Evolutionary conservation across 257 asterid species (phyloP), one percentile per base, ranked within the genome.

Genomic region (Nicotiana obtusifolia): DNA sequence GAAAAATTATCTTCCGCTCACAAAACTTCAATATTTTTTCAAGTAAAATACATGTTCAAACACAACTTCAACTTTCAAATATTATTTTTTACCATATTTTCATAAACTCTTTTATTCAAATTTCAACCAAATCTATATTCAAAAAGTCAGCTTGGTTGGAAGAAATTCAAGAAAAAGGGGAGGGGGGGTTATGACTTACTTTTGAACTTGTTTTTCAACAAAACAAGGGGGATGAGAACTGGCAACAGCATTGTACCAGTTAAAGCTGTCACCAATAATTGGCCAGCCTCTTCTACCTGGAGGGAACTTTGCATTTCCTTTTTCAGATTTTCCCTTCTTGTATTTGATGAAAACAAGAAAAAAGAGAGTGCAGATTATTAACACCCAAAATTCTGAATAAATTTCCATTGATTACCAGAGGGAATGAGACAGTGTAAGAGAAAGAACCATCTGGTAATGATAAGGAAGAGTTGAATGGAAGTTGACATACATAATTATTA

Each of bases 241-340:
- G 16, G 97, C 94, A 61, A 88, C 97, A 22, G 97, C 96, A 68
- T 90, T 95, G 69, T 95, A 95, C 98, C 97, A 93, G 66, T 86
- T 89, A 83, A 95, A 85, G 88, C 96, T 89, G 73, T 95, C 93
- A 6, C 97, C 97, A 47, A 95, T 83, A 8, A 91, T 69, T 41
- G 94, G 97, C 95, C 94, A 95, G 31, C 98, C 95, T 78, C 93
- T 88, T 80, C 90, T 85, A 33, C 98, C 98, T 0, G 98, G 98
- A 81, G 98, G 98, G 57, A 92, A 83, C 82, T 86, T 64, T 20
- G 69, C 59, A 47, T 61, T 78, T 61, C 20, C 71, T n/a, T n/a
- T 49, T 49, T 49, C 20, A 35, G 44, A 47, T 24, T 75, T 75
- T 75, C 16, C 16, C 3, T 75, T 75, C 64, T 49, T 75, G 80